Evolutionary conservation across 441 rosid species (phyloP).

Genomic region (Bruguiera hainesii): DNA sequence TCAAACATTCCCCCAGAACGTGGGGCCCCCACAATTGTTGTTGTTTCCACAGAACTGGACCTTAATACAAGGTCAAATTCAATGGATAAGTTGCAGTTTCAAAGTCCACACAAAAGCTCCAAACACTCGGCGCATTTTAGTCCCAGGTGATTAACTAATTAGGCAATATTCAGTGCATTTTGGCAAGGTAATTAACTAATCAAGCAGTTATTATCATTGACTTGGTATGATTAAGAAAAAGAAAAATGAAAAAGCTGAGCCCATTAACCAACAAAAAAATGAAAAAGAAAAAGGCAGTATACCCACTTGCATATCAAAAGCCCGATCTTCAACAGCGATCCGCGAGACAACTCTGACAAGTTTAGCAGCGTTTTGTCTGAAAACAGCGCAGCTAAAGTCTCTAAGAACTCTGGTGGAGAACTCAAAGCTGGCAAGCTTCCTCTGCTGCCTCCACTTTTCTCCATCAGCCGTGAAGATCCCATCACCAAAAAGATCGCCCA

Average conservation of each 20-base stretch:
- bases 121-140: too few relatives aligned
- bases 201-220: too few relatives aligned
- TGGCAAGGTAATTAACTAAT: too few relatives aligned
- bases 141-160: too few relatives aligned
- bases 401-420: conserved; percentile 65
- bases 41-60: too few relatives aligned
- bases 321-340: conserved; percentile 27
- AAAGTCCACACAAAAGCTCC: too few relatives aligned
- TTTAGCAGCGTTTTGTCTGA: conserved; percentile 52
- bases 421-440: conserved; percentile 80
- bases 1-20: not conserved
- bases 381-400: conserved; percentile 65
- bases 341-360: conserved; percentile 36
- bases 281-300: not conserved
- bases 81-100: too few relatives aligned
- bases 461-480: conserved; percentile 78
- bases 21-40: too few relatives aligned
- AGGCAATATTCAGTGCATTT: too few relatives aligned
- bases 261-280: not conserved
- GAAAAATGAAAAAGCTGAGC: too few relatives aligned
- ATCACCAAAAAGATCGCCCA: conserved; percentile 53
- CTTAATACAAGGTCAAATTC: too few relatives aligned
- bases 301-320: conserved; percentile 66
- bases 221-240: too few relatives aligned
- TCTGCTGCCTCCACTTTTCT: conserved; percentile 73